Conservation (phyloP, 805 yeast genomes). For the Brettanomyces bruxellensis region DNA sequence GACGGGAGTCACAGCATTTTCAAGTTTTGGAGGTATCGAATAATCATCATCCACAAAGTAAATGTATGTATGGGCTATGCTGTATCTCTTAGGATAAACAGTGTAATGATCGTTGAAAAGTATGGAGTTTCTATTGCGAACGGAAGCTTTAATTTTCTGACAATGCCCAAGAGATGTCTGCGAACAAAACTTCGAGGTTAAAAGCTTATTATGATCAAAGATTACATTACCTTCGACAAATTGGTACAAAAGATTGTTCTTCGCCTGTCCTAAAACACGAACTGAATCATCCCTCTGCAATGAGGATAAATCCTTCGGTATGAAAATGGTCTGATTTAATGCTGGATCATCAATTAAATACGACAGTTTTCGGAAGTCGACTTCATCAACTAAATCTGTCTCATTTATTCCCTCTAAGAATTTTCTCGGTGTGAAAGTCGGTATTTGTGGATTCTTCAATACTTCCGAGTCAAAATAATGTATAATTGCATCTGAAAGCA, state of each 20-base stretch:
- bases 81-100: slow-evolving; percentile 34
- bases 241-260: slow-evolving; percentile 47
- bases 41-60: slow-evolving; percentile 55
- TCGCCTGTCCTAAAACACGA: slow-evolving; percentile 12
- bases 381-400: slow-evolving; percentile 58
- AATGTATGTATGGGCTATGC: slow-evolving; percentile 57
- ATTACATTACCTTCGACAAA: slow-evolving; percentile 42
- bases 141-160: slow-evolving; percentile 42
- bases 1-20: slow-evolving; percentile 56
- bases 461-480: slow-evolving; percentile 35
- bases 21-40: slow-evolving; percentile 53
- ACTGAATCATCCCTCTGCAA: not conserved
- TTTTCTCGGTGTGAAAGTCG: slow-evolving; percentile 43
- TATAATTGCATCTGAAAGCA: slow-evolving; percentile 39
- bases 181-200: slow-evolving; percentile 43
- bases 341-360: slow-evolving; percentile 46
- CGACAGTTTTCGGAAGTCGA: slow-evolving; percentile 49
- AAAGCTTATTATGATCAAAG: slow-evolving; percentile 29
- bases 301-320: slow-evolving; percentile 22
- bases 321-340: slow-evolving; percentile 42
- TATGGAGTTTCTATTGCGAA: slow-evolving; percentile 21
- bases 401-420: slow-evolving; percentile 51
- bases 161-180: slow-evolving; percentile 52
- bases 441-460: slow-evolving; percentile 12
- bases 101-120: slow-evolving; percentile 48